phyloP scores from a whole-genome alignment of 345 rosid genomes.

The Ceriops tagal region DNA sequence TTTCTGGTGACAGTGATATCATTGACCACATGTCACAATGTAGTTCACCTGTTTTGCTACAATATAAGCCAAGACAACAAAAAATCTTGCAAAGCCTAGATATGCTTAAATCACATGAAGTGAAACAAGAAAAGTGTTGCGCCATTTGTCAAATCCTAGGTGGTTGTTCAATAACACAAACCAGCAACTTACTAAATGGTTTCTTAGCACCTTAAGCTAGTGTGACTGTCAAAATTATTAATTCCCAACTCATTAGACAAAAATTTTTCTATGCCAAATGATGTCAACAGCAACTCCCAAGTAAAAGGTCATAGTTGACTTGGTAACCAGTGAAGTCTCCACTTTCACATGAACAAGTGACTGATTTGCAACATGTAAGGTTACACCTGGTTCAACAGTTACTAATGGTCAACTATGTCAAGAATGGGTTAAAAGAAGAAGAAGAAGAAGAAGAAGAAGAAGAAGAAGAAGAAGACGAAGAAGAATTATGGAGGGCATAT shows the following conservation, averaged over 20 bases:
- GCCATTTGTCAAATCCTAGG: no score
- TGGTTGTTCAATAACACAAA: no score
- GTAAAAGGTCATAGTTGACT: background rate
- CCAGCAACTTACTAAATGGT: background rate
- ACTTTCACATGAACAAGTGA: background rate
- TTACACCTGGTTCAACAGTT: background rate
- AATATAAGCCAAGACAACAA: no score
- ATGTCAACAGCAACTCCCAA: background rate
- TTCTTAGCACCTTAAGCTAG: background rate
- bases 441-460: background rate
- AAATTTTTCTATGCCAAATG: background rate
- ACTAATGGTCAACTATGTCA: background rate
- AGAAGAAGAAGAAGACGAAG: background rate
- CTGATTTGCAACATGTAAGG: background rate
- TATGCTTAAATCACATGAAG: no score
- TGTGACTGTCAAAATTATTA: background rate
- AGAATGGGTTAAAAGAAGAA: background rate
- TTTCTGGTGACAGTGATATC: no score
- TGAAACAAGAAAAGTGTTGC: no score
- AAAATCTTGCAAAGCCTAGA: no score
- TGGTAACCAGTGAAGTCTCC: background rate
- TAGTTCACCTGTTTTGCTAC: no score
- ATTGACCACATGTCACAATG: no score
- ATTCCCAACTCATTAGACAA: background rate
- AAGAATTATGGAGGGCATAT: constrained; percentile 20